Conservation (phyloP, 208 protist genomes). For the Crithidia bombi region DNA sequence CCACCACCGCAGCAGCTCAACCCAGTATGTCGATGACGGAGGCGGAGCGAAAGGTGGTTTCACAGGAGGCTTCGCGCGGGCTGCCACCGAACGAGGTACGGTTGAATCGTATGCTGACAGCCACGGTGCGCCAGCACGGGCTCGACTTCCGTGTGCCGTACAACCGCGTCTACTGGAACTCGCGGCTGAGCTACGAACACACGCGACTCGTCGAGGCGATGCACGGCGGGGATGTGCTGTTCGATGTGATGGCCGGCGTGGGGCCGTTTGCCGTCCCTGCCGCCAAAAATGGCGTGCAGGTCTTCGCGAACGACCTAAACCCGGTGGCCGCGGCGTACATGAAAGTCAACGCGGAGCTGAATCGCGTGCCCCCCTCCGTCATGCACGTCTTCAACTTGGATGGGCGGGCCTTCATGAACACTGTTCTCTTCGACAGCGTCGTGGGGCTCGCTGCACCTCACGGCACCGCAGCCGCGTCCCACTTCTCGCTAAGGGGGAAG, state of each 20-base stretch:
- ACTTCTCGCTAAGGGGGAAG: not conserved
- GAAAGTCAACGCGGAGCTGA: slow-evolving; percentile 87
- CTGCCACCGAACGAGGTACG: slow-evolving; percentile 20
- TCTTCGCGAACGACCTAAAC: slow-evolving; percentile 98
- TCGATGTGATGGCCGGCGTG: slow-evolving; percentile 97
- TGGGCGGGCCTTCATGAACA: slow-evolving; percentile 94
- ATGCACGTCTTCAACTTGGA: slow-evolving; percentile 94
- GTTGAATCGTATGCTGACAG: slow-evolving; percentile 55
- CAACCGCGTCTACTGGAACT: slow-evolving; percentile 99
- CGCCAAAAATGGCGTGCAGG: slow-evolving; percentile 75
- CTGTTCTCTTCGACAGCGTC: slow-evolving; percentile 58
- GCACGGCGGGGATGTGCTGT: slow-evolving; percentile 72
- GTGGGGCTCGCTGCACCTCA: slow-evolving; percentile 2
- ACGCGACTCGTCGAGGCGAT: slow-evolving; percentile 85
- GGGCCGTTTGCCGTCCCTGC: slow-evolving; percentile 98
- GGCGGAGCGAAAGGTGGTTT: slow-evolving; percentile 38
- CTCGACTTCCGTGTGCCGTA: slow-evolving; percentile 96
- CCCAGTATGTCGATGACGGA: slow-evolving; percentile 13
- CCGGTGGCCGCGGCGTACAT: slow-evolving; percentile 92
- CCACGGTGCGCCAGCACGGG: slow-evolving; percentile 92
- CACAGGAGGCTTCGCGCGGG: slow-evolving; percentile 10
- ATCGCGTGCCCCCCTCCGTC: slow-evolving; percentile 67
- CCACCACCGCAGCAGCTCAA: not conserved
- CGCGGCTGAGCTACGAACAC: slow-evolving; percentile 95
- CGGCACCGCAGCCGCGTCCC: too few species aligned